Evolutionary conservation across 2,329 filamentous ascomycete species (phyloP).

Genomic region (Pleurostoma richardsiae): DNA sequence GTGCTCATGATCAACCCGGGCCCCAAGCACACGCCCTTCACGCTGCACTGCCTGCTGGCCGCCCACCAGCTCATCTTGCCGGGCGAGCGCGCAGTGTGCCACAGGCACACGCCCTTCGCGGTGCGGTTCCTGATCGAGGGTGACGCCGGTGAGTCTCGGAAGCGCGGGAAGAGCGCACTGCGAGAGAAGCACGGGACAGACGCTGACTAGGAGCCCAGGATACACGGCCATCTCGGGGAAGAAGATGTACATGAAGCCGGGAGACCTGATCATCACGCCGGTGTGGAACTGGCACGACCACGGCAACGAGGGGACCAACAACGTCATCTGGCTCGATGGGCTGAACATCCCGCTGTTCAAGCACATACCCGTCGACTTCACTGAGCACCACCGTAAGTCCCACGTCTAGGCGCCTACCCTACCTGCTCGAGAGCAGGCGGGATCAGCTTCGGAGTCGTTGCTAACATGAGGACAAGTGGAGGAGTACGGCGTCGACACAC

Average conservation of each 20-base stretch:
- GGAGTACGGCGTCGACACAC: background rate
- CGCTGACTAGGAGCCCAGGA: slow-evolving; percentile 14
- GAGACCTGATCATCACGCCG: slow-evolving; percentile 41
- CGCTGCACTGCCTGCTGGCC: background rate
- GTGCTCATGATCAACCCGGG: background rate
- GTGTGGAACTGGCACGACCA: slow-evolving; percentile 44
- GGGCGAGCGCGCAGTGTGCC: slow-evolving; percentile 34
- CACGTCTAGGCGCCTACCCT: too few relatives aligned
- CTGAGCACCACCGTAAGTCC: background rate
- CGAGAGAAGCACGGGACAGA: too few relatives aligned
- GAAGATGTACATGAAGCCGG: slow-evolving; percentile 33
- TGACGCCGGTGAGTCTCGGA: slow-evolving; percentile 15
- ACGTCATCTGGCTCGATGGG: background rate
- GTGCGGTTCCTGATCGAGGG: slow-evolving; percentile 38
- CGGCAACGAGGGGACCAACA: slow-evolving; percentile 32
- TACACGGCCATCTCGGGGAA: slow-evolving; percentile 38
- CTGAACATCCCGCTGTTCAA: background rate
- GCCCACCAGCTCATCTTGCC: slow-evolving; percentile 35
- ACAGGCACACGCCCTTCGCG: slow-evolving; percentile 38
- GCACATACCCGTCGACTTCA: background rate
- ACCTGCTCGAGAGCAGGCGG: too few relatives aligned
- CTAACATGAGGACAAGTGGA: background rate
- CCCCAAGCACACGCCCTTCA: background rate
- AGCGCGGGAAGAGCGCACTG: too few relatives aligned
- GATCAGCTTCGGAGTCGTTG: background rate